These are phyloP conservation scores for Schrenkiella parvula DNA, from an alignment of 345 rosid genomes.

Conservation along the genomic window DNA sequence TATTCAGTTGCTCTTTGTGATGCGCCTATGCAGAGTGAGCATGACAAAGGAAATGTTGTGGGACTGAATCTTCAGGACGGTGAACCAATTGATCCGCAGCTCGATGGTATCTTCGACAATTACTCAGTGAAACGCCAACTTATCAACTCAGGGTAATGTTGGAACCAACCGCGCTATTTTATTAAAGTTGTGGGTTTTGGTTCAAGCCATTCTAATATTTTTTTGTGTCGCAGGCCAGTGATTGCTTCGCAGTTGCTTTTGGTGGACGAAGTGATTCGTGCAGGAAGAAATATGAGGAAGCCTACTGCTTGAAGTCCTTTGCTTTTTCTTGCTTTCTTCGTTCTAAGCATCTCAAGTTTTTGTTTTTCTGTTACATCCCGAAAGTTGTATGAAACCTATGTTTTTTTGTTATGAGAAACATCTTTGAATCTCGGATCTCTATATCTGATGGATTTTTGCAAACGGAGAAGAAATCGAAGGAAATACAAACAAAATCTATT, in stretches of 20 bases:
- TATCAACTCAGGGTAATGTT: slow-evolving; percentile 79
- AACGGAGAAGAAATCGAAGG: not conserved
- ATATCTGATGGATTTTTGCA: not conserved
- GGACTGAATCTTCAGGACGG: slow-evolving; percentile 83
- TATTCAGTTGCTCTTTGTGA: not conserved
- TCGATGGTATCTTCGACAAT: slow-evolving; percentile 94
- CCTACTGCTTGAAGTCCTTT: slow-evolving; percentile 43
- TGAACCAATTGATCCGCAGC: slow-evolving; percentile 86
- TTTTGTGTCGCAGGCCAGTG: slow-evolving; percentile 65
- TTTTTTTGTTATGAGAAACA: not conserved
- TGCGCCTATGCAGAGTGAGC: slow-evolving; percentile 69
- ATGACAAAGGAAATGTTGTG: slow-evolving; percentile 77
- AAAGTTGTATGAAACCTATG: slow-evolving; percentile 4
- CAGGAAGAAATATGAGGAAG: slow-evolving; percentile 98
- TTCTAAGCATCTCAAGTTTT: not conserved
- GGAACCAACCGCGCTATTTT: not conserved
- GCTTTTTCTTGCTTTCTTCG: not conserved
- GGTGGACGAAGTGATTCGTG: slow-evolving; percentile 99
- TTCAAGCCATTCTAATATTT: not conserved
- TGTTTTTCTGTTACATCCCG: not conserved
- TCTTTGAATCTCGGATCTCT: not conserved
- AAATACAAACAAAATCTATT: not conserved
- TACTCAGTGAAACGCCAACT: slow-evolving; percentile 96
- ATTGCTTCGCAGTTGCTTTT: slow-evolving; percentile 89
- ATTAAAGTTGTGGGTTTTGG: not conserved